These are phyloP conservation scores for Boletus mariae DNA, from an alignment of 1,284 basidiomycete genomes.

Conservation along the genomic window DNA sequence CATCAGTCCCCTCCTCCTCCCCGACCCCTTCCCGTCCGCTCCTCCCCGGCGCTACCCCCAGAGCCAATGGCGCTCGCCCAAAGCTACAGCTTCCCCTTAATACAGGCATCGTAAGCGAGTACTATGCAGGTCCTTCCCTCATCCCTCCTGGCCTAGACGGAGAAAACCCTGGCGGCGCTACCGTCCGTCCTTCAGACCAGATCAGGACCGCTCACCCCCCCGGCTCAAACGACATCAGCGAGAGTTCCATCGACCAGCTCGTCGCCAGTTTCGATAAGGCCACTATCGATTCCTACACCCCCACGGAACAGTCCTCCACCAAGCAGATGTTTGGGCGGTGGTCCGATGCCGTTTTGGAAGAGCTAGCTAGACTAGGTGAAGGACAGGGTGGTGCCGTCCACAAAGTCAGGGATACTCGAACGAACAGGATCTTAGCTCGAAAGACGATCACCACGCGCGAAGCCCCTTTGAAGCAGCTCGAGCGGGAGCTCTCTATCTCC, in stretches of 20 bases:
- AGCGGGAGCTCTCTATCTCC: slow-evolving; percentile 91
- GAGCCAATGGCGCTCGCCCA: slow-evolving; percentile 27
- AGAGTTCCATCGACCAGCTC: slow-evolving; percentile 38
- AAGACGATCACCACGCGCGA: slow-evolving; percentile 96
- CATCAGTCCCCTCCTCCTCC: slow-evolving; percentile 34
- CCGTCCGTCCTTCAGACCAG: slow-evolving; percentile 48
- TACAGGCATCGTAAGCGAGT: slow-evolving; percentile 26
- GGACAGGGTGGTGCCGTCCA: slow-evolving; percentile 95
- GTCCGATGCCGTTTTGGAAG: slow-evolving; percentile 71
- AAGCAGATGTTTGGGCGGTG: slow-evolving; percentile 41
- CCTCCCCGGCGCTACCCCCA: slow-evolving; percentile 27
- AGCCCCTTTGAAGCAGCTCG: slow-evolving; percentile 88
- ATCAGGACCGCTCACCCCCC: slow-evolving; percentile 31
- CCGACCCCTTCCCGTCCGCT: slow-evolving; percentile 30
- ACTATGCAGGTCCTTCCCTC: slow-evolving; percentile 31
- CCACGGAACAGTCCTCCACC: slow-evolving; percentile 31
- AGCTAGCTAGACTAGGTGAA: slow-evolving; percentile 80
- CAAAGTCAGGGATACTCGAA: slow-evolving; percentile 80
- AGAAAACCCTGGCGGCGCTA: slow-evolving; percentile 47
- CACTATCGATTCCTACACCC: slow-evolving; percentile 32
- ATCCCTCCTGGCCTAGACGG: slow-evolving; percentile 34
- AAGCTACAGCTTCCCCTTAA: slow-evolving; percentile 31
- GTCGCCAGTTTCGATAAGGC: slow-evolving; percentile 27
- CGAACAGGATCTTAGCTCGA: slow-evolving; percentile 81
- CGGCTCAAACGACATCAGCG: slow-evolving; percentile 39